A percentile compares a stretch with the other conserved stretches of the same genome.
phyloP scores from a whole-genome alignment of 805 yeast genomes.

The Starmerella apis region DNA sequence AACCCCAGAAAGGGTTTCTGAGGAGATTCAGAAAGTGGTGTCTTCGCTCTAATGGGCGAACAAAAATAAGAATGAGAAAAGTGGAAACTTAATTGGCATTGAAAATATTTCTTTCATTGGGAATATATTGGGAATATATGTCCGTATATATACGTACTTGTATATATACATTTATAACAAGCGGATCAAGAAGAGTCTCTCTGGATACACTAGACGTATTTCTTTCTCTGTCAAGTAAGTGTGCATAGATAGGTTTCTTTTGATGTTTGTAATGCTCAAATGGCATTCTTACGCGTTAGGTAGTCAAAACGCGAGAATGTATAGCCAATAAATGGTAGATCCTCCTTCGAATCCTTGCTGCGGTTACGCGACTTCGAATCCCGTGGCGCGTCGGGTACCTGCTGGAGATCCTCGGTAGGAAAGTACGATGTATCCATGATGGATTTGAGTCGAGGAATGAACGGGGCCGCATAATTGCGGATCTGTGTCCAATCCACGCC shows the following conservation, averaged over 20 bases:
- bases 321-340: slow-evolving; percentile 93
- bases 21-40: neutral
- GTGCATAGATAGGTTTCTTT: too few species aligned
- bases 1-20: slow-evolving; percentile 45
- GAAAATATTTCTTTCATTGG: too few species aligned
- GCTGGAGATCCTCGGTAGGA: slow-evolving; percentile 94
- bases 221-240: too few species aligned
- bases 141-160: too few species aligned
- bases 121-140: too few species aligned
- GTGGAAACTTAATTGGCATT: too few species aligned
- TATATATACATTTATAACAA: too few species aligned
- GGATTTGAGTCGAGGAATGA: slow-evolving; percentile 80
- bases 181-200: too few species aligned
- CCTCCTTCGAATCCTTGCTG: slow-evolving; percentile 56
- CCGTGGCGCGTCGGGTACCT: slow-evolving; percentile 84
- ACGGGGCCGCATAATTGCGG: slow-evolving; percentile 82
- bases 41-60: neutral
- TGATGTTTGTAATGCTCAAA: too few species aligned
- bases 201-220: too few species aligned
- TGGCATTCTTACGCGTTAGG: slow-evolving; percentile 44
- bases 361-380: slow-evolving; percentile 28
- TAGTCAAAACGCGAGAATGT: slow-evolving; percentile 93
- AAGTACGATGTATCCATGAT: slow-evolving; percentile 94
- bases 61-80: neutral
- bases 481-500: slow-evolving; percentile 95